Conservation (phyloP, 352 stramenopile species). For the Phytophthora cactorum region DNA sequence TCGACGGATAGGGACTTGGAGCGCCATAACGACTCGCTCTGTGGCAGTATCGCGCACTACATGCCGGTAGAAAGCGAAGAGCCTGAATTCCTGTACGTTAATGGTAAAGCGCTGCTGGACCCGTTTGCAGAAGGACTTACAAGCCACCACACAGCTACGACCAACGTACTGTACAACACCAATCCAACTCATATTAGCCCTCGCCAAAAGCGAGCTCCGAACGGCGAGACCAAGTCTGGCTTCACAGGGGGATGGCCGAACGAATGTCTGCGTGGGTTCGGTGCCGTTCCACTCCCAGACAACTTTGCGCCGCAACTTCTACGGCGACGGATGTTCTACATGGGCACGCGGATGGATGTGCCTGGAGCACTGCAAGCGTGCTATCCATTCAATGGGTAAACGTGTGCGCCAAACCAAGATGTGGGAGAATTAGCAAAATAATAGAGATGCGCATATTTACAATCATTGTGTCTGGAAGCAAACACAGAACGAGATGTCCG, state of each 20-base stretch:
- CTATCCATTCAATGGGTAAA: conserved; percentile 34
- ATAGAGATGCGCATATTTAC: background rate
- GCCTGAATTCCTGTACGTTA: conserved; percentile 63
- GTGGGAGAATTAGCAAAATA: background rate
- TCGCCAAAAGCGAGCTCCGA: conserved; percentile 33
- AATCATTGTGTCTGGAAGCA: background rate
- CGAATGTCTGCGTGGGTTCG: conserved; percentile 59
- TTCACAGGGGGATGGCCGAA: conserved; percentile 34
- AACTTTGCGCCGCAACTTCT: conserved; percentile 43
- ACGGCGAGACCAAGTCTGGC: conserved; percentile 24
- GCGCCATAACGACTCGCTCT: conserved; percentile 44
- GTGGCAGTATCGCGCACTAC: conserved; percentile 50
- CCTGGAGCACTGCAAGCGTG: conserved; percentile 35
- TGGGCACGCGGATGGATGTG: conserved; percentile 41
- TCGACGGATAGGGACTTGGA: conserved; percentile 43
- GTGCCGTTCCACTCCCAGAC: conserved; percentile 42
- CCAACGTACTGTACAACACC: conserved; percentile 56
- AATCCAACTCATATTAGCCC: conserved; percentile 51
- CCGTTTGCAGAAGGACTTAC: conserved; percentile 33
- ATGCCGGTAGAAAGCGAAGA: conserved; percentile 33
- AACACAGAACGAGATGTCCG: too few relatives aligned
- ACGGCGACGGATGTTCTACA: conserved; percentile 49
- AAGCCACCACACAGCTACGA: conserved; percentile 28
- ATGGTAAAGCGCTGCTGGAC: conserved; percentile 51
- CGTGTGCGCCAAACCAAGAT: background rate